Evolutionary conservation across 2,329 filamentous ascomycete genomes (phyloP), one percentile per base, ranked within the genome.

Genomic region (Botrytis medusae): DNA sequence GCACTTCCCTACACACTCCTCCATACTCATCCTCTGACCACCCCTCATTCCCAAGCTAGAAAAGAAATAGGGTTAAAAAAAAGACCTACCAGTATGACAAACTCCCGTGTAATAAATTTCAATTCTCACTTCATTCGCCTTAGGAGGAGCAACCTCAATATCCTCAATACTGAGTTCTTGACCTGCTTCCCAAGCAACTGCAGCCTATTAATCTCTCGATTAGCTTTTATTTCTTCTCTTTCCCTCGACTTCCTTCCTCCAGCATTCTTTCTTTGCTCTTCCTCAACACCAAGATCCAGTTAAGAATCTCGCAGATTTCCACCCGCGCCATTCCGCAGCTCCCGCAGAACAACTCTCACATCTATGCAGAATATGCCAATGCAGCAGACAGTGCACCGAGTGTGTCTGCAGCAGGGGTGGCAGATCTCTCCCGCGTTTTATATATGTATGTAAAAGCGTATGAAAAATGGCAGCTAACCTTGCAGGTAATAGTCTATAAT

Each of bases 41-140:
- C 10, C 18, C 1, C 14, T 25, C 22, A 4, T 10, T 29, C 42
- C n/a, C 9, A 44, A 25, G 29, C 16, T 12, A n/a, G n/a, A 22
- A 40, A 6, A 54, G 25, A n/a, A 54, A 54, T n/a, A n/a, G n/a
- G n/a, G 5, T 54, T 14, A n/a, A 6, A 51, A 42, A 57, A 22
- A 46, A 37, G 37, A 81, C 83, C 79, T 85, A 96, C 93, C 93
- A 82, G 95, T 99, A 86, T 99, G 96, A 87, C 96, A 99, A 82
- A 99, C 96, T 84, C 96, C 96, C 71, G 96, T 99, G 87, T 98
- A 97, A 87, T 95, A 92, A 83, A 98, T 93, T 87, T 98, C 86
- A 82, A 99, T 97, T 80, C 96, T 93, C 82, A 99, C 96, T 86
- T 99, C 96, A 85, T 97, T 90, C 75, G 95, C 95, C 84, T 88